Evolutionary conservation across 2,329 filamentous ascomycete species (phyloP).

Genomic region (Byssoonygena ceratinophila): DNA sequence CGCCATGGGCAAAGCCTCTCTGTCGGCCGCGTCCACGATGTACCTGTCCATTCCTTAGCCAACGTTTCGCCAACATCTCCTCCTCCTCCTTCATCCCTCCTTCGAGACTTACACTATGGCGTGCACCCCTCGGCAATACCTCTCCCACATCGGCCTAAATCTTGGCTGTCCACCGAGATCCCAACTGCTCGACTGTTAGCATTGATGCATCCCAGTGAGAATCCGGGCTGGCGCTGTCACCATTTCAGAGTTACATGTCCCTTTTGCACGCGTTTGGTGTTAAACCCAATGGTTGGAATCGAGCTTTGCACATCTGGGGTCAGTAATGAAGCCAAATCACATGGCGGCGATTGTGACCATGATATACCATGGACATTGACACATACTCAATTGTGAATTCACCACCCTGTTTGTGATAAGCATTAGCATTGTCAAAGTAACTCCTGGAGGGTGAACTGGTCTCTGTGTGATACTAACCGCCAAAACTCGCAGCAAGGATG

Average conservation of each 20-base stretch:
- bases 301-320: slow-evolving; percentile 50
- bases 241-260: slow-evolving; percentile 98
- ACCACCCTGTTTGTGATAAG: slow-evolving; percentile 64
- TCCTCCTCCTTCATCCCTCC: no score
- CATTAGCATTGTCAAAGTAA: slow-evolving; percentile 19
- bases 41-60: slow-evolving; percentile 46
- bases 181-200: slow-evolving; percentile 51
- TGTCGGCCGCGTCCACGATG: slow-evolving; percentile 92
- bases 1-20: slow-evolving; percentile 66
- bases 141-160: slow-evolving; percentile 98
- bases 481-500: slow-evolving; percentile 81
- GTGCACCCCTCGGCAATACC: slow-evolving; percentile 94
- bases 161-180: slow-evolving; percentile 93
- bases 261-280: slow-evolving; percentile 96
- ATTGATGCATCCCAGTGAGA: slow-evolving; percentile 14
- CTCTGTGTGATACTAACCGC: slow-evolving; percentile 55
- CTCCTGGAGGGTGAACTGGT: background rate
- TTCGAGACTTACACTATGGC: slow-evolving; percentile 62
- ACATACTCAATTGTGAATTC: slow-evolving; percentile 98
- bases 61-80: no score
- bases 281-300: slow-evolving; percentile 96
- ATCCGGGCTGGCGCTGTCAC: slow-evolving; percentile 28
- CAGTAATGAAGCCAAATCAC: slow-evolving; percentile 17
- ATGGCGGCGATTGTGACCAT: background rate
- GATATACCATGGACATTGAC: slow-evolving; percentile 8